These are phyloP conservation scores for Cryptomeria japonica DNA, from an alignment of 75 land plant species.

Conservation along the genomic window DNA sequence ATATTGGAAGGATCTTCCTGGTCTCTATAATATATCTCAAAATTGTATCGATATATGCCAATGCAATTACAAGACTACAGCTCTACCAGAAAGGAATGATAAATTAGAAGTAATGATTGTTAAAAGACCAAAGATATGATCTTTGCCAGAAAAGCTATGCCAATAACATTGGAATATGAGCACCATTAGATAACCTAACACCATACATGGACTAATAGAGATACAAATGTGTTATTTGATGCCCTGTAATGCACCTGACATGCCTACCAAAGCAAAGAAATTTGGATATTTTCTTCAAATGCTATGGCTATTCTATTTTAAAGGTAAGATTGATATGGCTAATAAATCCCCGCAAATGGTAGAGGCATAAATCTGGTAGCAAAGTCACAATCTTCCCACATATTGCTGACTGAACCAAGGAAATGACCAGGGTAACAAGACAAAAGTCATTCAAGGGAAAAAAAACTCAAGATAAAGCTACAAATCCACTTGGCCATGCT, in stretches of 20 bases:
- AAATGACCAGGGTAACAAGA: not conserved
- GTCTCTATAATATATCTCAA: not conserved
- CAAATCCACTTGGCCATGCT: not conserved
- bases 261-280: not conserved
- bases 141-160: not conserved
- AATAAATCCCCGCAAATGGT: not conserved
- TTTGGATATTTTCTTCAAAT: not conserved
- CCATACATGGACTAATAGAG: not conserved
- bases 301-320: not conserved
- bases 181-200: not conserved
- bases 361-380: not conserved
- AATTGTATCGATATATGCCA: not conserved
- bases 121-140: not conserved
- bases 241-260: not conserved
- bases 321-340: not conserved
- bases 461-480: not conserved
- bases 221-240: not conserved
- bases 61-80: not conserved
- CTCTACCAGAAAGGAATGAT: not conserved
- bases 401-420: not conserved
- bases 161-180: not conserved
- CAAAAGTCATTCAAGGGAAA: not conserved
- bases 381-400: not conserved
- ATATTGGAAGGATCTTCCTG: not conserved
- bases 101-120: not conserved